These are phyloP conservation scores for Cystobasidium pallidum DNA, from an alignment of 1,284 basidiomycete genomes.

Conservation along the genomic window DNA sequence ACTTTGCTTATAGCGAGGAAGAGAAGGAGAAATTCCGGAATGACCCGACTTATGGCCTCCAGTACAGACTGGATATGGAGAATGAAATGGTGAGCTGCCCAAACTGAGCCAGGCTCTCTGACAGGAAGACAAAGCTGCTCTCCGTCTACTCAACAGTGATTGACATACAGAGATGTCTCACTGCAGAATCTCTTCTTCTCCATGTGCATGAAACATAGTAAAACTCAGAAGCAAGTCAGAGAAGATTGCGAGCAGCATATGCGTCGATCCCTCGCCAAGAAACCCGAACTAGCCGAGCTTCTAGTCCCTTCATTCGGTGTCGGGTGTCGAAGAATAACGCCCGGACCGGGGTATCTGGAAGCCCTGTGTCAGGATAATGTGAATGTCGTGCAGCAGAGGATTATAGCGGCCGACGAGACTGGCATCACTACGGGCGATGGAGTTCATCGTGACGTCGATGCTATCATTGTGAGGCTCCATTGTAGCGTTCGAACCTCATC, in stretches of 20 bases:
- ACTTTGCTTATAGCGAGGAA: conserved; percentile 29
- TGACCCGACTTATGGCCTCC: conserved; percentile 21
- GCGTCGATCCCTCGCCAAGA: conserved; percentile 62
- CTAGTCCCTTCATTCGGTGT: conserved; percentile 65
- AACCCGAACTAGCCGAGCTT: conserved; percentile 65
- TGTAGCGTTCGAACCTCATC: neutral
- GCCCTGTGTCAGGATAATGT: conserved; percentile 46
- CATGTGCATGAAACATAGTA: conserved; percentile 58
- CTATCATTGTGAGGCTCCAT: conserved; percentile 34
- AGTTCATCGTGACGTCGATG: conserved; percentile 34
- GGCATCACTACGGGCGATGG: conserved; percentile 36
- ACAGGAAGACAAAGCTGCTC: neutral
- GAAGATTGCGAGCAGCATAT: conserved; percentile 56
- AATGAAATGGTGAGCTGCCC: conserved; percentile 34
- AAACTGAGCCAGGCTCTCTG: neutral
- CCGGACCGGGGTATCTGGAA: conserved; percentile 41
- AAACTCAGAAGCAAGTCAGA: conserved; percentile 59
- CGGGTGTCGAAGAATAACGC: conserved; percentile 57
- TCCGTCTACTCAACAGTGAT: neutral
- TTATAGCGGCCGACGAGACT: conserved; percentile 26
- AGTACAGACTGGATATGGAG: conserved; percentile 43
- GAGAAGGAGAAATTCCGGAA: conserved; percentile 31
- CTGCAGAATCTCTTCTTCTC: conserved; percentile 33
- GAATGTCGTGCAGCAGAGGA: conserved; percentile 30
- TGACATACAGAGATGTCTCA: neutral